Conservation (phyloP, 495 filamentous ascomycete species). For the Annulohypoxylon nitens region DNA sequence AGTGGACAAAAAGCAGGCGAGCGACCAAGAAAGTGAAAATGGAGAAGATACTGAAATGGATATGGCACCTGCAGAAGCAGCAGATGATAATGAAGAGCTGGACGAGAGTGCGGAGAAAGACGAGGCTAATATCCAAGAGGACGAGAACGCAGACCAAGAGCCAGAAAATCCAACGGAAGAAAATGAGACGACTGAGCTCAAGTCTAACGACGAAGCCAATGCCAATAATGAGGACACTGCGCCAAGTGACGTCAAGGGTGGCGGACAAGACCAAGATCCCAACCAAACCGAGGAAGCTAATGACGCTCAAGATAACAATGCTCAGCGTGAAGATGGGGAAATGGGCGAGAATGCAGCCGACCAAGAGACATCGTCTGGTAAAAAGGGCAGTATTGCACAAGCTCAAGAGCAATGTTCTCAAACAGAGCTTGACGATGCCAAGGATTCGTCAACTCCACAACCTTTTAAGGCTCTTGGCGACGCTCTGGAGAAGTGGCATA, state of each 20-base stretch:
- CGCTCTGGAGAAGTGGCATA: conserved; percentile 92
- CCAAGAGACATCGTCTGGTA: conserved; percentile 62
- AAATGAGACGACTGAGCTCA: conserved; percentile 52
- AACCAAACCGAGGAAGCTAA: conserved; percentile 59
- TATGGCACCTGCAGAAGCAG: conserved; percentile 33
- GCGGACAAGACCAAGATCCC: conserved; percentile 69
- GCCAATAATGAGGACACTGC: conserved; percentile 73
- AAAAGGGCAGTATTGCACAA: conserved; percentile 62
- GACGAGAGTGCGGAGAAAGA: conserved; percentile 52
- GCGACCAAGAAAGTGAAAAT: conserved; percentile 50
- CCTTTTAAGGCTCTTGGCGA: conserved; percentile 95
- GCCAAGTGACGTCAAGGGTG: conserved; percentile 73
- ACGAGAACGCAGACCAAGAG: conserved; percentile 56
- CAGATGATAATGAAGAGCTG: conserved; percentile 49
- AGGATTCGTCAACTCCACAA: conserved; percentile 62
- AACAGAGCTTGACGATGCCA: conserved; percentile 58
- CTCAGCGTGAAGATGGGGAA: conserved; percentile 63
- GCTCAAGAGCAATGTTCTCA: conserved; percentile 68
- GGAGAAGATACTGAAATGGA: conserved; percentile 49
- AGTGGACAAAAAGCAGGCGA: conserved; percentile 51
- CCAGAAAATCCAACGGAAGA: conserved; percentile 42
- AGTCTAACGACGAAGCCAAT: conserved; percentile 61
- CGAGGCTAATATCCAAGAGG: conserved; percentile 62
- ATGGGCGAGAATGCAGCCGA: conserved; percentile 63
- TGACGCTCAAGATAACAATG: conserved; percentile 57